A percentile compares a stretch with the other conserved stretches of the same genome.
These are phyloP conservation scores for Cornus suecica DNA, from an alignment of 148 eudicot genomes.

Conservation along the genomic window DNA sequence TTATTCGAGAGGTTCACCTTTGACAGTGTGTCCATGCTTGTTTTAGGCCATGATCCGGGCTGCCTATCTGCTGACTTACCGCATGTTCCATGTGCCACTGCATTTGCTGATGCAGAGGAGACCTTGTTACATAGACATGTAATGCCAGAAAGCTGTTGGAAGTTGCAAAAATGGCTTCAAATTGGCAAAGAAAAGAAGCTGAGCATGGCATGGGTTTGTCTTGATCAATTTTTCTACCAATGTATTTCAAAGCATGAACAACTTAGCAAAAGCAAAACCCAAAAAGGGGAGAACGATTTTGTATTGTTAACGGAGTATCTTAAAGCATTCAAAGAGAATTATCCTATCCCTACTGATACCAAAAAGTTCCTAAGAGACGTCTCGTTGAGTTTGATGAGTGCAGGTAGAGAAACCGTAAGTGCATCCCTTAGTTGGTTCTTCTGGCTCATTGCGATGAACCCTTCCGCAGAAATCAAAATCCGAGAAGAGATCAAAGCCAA, in stretches of 20 bases:
- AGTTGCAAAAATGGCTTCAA: slow-evolving; percentile 20
- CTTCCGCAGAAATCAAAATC: slow-evolving; percentile 17
- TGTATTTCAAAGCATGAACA: slow-evolving; percentile 10
- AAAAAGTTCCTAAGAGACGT: slow-evolving; percentile 12
- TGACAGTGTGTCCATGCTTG: slow-evolving; percentile 8
- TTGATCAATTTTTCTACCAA: slow-evolving; percentile 19
- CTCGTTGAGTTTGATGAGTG: slow-evolving; percentile 21
- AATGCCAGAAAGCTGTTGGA: slow-evolving; percentile 27
- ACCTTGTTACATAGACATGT: slow-evolving; percentile 28
- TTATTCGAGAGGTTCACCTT: slow-evolving; percentile 17
- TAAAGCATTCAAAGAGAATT: slow-evolving; percentile 5
- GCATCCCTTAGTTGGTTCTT: slow-evolving; percentile 33
- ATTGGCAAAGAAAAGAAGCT: slow-evolving; percentile 22
- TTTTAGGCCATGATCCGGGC: slow-evolving; percentile 25
- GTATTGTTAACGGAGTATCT: neutral
- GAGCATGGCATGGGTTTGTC: neutral
- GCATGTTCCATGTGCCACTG: slow-evolving; percentile 12
- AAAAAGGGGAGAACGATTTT: too few relatives aligned
- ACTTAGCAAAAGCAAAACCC: neutral
- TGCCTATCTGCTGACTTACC: slow-evolving; percentile 16
- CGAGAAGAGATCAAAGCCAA: slow-evolving; percentile 14
- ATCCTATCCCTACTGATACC: neutral
- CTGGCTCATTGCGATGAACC: too few relatives aligned
- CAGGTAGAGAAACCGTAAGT: slow-evolving; percentile 29
- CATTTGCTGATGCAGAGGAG: slow-evolving; percentile 25